Conservation (phyloP, 169 alveolate species). For the Plasmodium sp. region DNA sequence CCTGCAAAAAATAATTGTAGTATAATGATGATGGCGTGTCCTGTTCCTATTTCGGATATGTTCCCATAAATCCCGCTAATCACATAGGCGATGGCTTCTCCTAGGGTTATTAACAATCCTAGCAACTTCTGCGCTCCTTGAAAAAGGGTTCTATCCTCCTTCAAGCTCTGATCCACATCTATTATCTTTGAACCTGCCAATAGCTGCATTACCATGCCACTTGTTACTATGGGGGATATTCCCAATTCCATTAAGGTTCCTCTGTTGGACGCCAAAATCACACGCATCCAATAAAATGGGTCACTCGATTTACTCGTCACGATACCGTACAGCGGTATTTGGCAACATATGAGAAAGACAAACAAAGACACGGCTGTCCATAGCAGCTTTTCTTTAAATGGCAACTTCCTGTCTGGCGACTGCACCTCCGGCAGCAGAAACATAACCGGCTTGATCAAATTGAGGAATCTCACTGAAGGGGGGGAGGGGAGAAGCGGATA, state of each 20-base stretch:
- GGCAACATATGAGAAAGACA: slow-evolving; percentile 97
- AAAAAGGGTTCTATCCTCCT: slow-evolving; percentile 98
- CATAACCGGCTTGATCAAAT: slow-evolving; percentile 97
- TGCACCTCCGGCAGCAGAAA: slow-evolving; percentile 98
- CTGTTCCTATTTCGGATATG: slow-evolving; percentile 96
- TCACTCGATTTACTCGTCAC: slow-evolving; percentile 96
- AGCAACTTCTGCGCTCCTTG: slow-evolving; percentile 97
- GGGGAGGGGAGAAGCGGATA: background rate
- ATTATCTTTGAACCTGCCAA: slow-evolving; percentile 99
- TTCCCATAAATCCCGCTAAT: slow-evolving; percentile 99
- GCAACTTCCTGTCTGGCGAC: slow-evolving; percentile 95
- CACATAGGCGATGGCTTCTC: slow-evolving; percentile 99
- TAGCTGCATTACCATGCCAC: slow-evolving; percentile 99
- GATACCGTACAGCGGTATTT: slow-evolving; percentile 99
- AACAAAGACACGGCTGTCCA: slow-evolving; percentile 98
- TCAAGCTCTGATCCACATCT: slow-evolving; percentile 97
- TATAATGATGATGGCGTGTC: slow-evolving; percentile 97
- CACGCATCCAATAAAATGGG: slow-evolving; percentile 99
- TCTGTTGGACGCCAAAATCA: slow-evolving; percentile 98
- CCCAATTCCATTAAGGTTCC: slow-evolving; percentile 99
- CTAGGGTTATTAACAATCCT: slow-evolving; percentile 98
- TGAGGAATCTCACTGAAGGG: slow-evolving; percentile 92
- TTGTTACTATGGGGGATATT: slow-evolving; percentile 98
- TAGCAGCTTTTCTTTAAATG: slow-evolving; percentile 96
- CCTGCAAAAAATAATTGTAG: slow-evolving; percentile 99